Conservation (phyloP, 1,284 basidiomycete species). For the Cutaneotrichosporon sp. region DNA sequence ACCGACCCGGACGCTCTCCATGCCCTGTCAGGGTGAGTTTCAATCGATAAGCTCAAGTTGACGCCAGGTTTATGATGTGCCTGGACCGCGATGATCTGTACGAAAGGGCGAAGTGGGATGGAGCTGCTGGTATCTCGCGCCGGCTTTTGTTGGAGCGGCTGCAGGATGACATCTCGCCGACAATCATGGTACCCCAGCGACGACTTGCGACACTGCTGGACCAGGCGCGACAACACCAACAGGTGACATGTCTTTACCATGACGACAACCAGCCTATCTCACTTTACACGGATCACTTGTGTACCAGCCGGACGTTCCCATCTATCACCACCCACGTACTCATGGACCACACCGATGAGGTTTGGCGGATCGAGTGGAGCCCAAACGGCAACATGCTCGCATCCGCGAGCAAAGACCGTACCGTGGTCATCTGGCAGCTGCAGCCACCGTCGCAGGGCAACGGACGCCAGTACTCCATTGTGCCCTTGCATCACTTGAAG, state of each 20-base stretch:
- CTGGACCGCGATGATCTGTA: constrained; percentile 75
- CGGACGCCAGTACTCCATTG: constrained; percentile 25
- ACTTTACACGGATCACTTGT: constrained; percentile 78
- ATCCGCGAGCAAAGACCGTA: constrained; percentile 78
- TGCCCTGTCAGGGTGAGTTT: constrained; percentile 68
- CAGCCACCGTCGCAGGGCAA: constrained; percentile 45
- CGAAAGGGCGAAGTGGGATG: constrained; percentile 81
- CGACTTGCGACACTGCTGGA: constrained; percentile 78
- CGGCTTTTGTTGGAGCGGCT: constrained; percentile 68
- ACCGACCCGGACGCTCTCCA: constrained; percentile 69
- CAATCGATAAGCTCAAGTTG: background rate
- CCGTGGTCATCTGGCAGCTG: constrained; percentile 82
- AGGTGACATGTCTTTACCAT: constrained; percentile 72
- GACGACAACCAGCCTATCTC: constrained; percentile 62
- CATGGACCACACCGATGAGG: constrained; percentile 81
- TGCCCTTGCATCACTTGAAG: constrained; percentile 45
- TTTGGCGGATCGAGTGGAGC: constrained; percentile 95
- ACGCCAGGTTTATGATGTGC: constrained; percentile 76
- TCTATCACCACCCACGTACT: constrained; percentile 75
- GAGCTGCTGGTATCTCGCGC: constrained; percentile 72
- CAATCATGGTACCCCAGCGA: constrained; percentile 84
- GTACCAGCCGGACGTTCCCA: constrained; percentile 76
- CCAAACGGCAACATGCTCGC: constrained; percentile 80
- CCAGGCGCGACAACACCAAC: constrained; percentile 78
- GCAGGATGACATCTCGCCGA: constrained; percentile 83